A percentile compares a stretch with the other conserved stretches of the same genome.
Conservation (phyloP, 2,329 filamentous ascomycete species). For the Bipolaris bicolor region DNA sequence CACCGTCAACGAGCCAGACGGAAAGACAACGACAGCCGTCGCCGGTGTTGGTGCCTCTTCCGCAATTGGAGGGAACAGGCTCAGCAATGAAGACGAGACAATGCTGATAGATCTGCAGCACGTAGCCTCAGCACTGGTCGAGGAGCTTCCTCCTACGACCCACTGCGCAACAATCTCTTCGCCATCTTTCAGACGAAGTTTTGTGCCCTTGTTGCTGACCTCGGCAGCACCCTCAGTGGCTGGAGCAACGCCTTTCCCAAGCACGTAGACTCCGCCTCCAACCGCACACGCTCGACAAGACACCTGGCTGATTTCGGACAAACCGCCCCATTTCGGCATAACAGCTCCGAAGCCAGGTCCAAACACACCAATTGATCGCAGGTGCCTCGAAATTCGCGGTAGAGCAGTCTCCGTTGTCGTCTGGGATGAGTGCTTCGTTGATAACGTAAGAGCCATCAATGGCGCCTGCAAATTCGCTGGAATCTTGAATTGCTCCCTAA, state of each 20-base stretch:
- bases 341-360: slow-evolving; percentile 89
- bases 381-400: slow-evolving; percentile 75
- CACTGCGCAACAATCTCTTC: slow-evolving; percentile 62
- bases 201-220: slow-evolving; percentile 35
- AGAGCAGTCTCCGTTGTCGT: slow-evolving; percentile 73
- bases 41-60: slow-evolving; percentile 80
- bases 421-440: slow-evolving; percentile 61
- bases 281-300: slow-evolving; percentile 90
- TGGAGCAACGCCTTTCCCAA: slow-evolving; percentile 69
- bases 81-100: slow-evolving; percentile 67
- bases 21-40: slow-evolving; percentile 72
- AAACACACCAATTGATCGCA: slow-evolving; percentile 85
- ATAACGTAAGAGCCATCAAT: slow-evolving; percentile 74
- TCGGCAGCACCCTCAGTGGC: slow-evolving; percentile 5
- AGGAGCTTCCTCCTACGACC: slow-evolving; percentile 56
- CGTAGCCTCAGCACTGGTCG: slow-evolving; percentile 9
- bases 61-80: slow-evolving; percentile 71
- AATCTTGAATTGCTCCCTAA: slow-evolving; percentile 59
- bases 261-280: slow-evolving; percentile 87
- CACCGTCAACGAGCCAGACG: slow-evolving; percentile 60
- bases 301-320: slow-evolving; percentile 88
- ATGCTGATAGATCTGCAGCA: slow-evolving; percentile 70
- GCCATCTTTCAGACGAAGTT: slow-evolving; percentile 63
- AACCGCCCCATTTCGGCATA: slow-evolving; percentile 89
- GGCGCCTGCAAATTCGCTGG: slow-evolving; percentile 71